Base-by-base conservation (phyloP, 306 rosid genomes). In the Acacia melanoxylon region DNA sequence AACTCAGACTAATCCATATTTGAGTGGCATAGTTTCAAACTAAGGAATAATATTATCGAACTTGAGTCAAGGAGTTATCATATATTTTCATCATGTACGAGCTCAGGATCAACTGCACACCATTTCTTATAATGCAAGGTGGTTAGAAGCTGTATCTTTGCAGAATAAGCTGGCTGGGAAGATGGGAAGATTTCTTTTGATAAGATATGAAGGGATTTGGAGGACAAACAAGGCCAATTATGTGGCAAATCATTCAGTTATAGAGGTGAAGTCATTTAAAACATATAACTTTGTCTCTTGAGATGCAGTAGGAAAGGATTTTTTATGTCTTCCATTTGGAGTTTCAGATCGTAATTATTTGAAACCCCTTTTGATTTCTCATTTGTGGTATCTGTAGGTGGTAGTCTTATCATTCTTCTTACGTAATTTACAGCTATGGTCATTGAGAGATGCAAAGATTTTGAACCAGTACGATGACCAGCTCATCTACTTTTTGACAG, bases 21-120 rank as follows among this genome's bases (percentile, higher is more conserved):
- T 78, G 49, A 75, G 51, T 29, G 27, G 77, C 77, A 71, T 20
- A 22, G 42, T 81, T 78, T 75, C 35, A 75, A 73, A 59, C 83
- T 35, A 73, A 48, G 63, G 61, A 74, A 20, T 77, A 41, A 71
- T 25, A 74, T 58, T 41, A 40, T 70, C 75, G 46, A 69, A 68
- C 73, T 49, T 63, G 22, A 52, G 58, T 14, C 52, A 48, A 48
- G 19, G 19, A 19, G 59, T 52, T 19, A 52, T 7, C 59, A 52
- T 52, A 52, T 19, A 52, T 52, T 5, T 52, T 52, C 22, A 19
- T 52, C 59, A 19, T 19, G 22, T 17, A 17, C 22, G 4, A 52
- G 22, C 59, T 52, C 22, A 52, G 22, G 22, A 52, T 52, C 22
- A 52, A 16, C 24, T 52, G 59, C 59, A 52, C 24, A 19, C 59